These are phyloP conservation scores for Leishmania aethiopica DNA, from an alignment of 208 protist species.

Conservation along the genomic window DNA sequence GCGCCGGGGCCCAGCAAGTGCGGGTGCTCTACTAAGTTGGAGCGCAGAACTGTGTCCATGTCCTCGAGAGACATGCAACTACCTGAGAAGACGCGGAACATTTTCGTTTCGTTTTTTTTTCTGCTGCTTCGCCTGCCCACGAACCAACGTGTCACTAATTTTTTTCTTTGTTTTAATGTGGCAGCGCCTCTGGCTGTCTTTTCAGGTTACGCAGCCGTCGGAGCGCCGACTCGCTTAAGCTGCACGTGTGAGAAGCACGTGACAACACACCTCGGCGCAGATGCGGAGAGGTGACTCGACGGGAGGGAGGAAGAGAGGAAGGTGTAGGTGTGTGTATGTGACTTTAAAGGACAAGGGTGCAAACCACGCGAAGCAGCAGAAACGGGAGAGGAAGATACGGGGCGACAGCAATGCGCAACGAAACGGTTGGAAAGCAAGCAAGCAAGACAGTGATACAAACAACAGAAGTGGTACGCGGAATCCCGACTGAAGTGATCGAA, in stretches of 20 bases:
- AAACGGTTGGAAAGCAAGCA: too few species aligned
- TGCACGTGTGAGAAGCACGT: background rate
- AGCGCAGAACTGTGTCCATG: conserved; percentile 80
- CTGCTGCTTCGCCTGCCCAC: background rate
- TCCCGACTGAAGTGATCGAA: background rate
- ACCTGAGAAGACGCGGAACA: conserved; percentile 89
- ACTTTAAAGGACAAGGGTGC: background rate
- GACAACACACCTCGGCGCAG: background rate
- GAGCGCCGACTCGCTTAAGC: background rate
- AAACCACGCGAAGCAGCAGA: background rate
- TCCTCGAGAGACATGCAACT: conserved; percentile 92
- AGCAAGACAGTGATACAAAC: conserved; percentile 5
- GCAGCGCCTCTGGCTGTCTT: background rate
- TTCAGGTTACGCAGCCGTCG: background rate
- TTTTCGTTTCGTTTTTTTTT: conserved; percentile 13
- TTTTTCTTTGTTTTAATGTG: background rate
- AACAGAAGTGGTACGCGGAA: background rate
- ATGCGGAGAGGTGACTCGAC: background rate
- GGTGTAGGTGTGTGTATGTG: background rate
- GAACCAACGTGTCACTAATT: background rate
- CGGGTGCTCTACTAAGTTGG: conserved; percentile 70
- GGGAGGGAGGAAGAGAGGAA: background rate
- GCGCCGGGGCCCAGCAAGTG: conserved; percentile 85
- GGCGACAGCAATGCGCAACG: background rate
- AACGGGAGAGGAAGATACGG: background rate